Conservation (phyloP, 768 basidiomycete genomes). For the Collybiopsis confluens region DNA sequence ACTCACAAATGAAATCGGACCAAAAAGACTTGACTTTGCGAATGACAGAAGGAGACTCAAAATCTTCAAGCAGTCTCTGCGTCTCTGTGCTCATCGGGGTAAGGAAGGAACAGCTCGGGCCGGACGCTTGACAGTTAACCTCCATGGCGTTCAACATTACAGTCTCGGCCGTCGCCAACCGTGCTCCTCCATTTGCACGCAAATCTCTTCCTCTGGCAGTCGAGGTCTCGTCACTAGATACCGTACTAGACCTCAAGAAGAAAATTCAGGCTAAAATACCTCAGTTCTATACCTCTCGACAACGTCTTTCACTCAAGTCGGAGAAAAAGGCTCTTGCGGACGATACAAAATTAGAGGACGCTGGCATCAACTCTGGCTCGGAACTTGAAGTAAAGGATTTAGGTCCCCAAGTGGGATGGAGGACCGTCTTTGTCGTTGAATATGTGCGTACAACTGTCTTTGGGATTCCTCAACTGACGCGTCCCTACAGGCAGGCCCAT, state of each 20-base stretch:
- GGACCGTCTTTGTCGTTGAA: conserved; percentile 88
- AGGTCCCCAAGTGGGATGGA: conserved; percentile 87
- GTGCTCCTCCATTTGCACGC: conserved; percentile 30
- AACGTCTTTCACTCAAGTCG: conserved; percentile 65
- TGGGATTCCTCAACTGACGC: neutral
- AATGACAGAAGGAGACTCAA: conserved; percentile 2
- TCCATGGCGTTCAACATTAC: conserved; percentile 3
- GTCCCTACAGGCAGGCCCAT: conserved; percentile 78
- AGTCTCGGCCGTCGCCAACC: conserved; percentile 18
- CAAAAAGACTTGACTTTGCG: neutral
- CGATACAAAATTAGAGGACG: conserved; percentile 51
- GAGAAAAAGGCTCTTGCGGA: conserved; percentile 62
- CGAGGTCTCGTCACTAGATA: conserved; percentile 34
- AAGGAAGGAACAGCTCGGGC: neutral
- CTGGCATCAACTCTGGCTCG: conserved; percentile 55
- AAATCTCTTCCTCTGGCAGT: conserved; percentile 37
- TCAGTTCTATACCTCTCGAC: conserved; percentile 70
- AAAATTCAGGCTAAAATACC: conserved; percentile 35
- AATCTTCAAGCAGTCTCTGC: neutral
- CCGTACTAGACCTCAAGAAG: conserved; percentile 51
- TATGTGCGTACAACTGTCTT: too few relatives aligned
- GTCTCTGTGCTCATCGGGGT: neutral
- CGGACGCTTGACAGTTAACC: neutral
- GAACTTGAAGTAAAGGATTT: conserved; percentile 83
- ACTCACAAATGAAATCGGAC: neutral